Conservation (phyloP, 768 basidiomycete species). For the Lanmaoa pseudosensibilis region DNA sequence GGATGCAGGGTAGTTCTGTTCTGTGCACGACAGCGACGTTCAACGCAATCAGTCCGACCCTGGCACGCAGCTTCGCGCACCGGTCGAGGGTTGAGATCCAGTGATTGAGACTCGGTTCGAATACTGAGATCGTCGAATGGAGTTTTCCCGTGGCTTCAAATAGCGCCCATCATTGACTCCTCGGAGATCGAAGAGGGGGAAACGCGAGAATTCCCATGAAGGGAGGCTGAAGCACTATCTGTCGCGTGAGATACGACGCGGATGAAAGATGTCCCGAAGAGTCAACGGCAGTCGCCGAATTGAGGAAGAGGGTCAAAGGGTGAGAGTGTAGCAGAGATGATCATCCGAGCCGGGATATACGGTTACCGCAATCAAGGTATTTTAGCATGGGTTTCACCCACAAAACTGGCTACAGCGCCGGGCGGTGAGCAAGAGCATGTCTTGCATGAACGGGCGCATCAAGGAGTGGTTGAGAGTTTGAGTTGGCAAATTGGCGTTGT, state of each 20-base stretch:
- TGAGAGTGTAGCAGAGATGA: conserved; percentile 6
- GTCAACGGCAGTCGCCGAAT: conserved; percentile 18
- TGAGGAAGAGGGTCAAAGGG: conserved; percentile 5
- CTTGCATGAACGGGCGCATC: neutral
- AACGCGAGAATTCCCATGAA: conserved; percentile 11
- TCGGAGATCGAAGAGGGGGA: conserved; percentile 26
- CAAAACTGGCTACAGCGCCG: neutral
- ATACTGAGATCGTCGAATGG: conserved; percentile 13
- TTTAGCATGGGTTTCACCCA: conserved; percentile 2
- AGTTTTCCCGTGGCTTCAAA: conserved; percentile 9
- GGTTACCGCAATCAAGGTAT: conserved; percentile 1
- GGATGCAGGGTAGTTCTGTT: neutral
- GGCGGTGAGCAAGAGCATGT: neutral
- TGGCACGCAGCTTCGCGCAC: conserved; percentile 6
- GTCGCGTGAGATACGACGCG: conserved; percentile 23
- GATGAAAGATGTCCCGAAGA: conserved; percentile 18
- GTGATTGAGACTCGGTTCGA: conserved; percentile 4
- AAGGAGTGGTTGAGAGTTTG: conserved; percentile 5
- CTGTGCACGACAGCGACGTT: conserved; percentile 6
- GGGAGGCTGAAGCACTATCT: conserved; percentile 15
- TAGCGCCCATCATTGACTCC: conserved; percentile 18
- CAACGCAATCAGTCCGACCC: conserved; percentile 20
- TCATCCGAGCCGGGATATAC: conserved; percentile 5
- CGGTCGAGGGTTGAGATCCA: conserved; percentile 5
- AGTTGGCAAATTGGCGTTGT: conserved; percentile 8